Percentiles rank a stretch among this genome's conserved stretches.
phyloP scores from a whole-genome alignment of 345 rosid species.

The Salix viminalis region DNA sequence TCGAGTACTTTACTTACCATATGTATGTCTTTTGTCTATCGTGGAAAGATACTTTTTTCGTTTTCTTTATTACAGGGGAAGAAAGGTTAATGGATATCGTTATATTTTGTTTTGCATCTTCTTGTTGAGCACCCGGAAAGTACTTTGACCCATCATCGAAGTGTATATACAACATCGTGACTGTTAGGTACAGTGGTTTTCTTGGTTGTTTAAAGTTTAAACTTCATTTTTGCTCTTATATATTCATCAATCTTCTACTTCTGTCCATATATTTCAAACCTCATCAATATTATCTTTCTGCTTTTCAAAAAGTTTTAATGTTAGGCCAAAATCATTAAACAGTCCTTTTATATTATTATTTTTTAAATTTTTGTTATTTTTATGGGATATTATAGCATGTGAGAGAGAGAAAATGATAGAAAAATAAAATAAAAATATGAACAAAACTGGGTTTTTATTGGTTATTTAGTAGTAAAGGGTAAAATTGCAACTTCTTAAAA shows the following conservation, averaged over 20 bases:
- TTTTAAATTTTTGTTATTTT: background rate
- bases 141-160: slow-evolving; percentile 19
- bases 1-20: slow-evolving; percentile 10
- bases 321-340: background rate
- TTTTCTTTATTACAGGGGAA: background rate
- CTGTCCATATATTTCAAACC: background rate
- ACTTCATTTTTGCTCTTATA: background rate
- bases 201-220: background rate
- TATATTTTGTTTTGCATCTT: background rate
- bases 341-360: background rate
- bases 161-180: slow-evolving; percentile 3
- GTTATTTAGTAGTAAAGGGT: background rate
- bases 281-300: background rate
- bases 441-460: background rate
- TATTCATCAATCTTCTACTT: background rate
- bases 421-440: background rate
- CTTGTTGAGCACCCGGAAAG: slow-evolving; percentile 33
- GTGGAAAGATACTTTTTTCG: slow-evolving; percentile 3
- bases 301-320: background rate
- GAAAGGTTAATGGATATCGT: background rate
- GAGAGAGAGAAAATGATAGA: background rate
- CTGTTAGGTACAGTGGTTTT: slow-evolving; percentile 18
- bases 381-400: background rate
- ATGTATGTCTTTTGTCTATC: background rate
- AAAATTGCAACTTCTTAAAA: background rate